Evolutionary conservation across 1,284 basidiomycete species (phyloP).

Genomic region (Austroboletus novae-zelandiae): DNA sequence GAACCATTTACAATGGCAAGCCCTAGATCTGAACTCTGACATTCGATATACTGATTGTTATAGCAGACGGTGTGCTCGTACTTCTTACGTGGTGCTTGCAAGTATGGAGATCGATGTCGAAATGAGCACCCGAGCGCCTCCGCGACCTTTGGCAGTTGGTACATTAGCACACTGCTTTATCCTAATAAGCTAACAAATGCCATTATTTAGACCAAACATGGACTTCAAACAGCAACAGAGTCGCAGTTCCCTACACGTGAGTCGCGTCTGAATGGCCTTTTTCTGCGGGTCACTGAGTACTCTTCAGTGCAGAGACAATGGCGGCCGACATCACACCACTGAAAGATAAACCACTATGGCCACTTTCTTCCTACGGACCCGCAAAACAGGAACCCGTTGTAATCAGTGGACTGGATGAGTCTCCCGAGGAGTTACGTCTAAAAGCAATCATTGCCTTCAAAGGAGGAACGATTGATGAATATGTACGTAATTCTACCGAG

Average conservation of each 20-base stretch:
- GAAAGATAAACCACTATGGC: slow-evolving; percentile 76
- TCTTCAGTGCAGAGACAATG: slow-evolving; percentile 56
- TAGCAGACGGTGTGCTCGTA: slow-evolving; percentile 51
- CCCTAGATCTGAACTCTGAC: too few species aligned
- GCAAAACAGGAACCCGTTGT: slow-evolving; percentile 75
- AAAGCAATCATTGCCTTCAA: slow-evolving; percentile 62
- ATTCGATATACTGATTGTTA: slow-evolving; percentile 5
- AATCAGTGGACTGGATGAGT: slow-evolving; percentile 69
- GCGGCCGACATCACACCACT: slow-evolving; percentile 55
- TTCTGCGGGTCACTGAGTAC: slow-evolving; percentile 9
- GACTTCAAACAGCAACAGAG: slow-evolving; percentile 29
- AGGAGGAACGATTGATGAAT: slow-evolving; percentile 59
- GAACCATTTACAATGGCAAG: slow-evolving; percentile 19
- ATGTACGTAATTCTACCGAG: slow-evolving; percentile 38
- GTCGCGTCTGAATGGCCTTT: slow-evolving; percentile 18
- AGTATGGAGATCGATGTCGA: slow-evolving; percentile 65
- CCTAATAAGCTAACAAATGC: slow-evolving; percentile 8
- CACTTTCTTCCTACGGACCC: slow-evolving; percentile 79
- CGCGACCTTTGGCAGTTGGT: slow-evolving; percentile 39
- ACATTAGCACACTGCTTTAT: slow-evolving; percentile 5
- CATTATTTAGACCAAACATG: slow-evolving; percentile 42
- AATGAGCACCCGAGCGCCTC: slow-evolving; percentile 59
- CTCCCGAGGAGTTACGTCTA: slow-evolving; percentile 78
- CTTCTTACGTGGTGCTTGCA: slow-evolving; percentile 66
- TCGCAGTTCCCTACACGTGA: slow-evolving; percentile 42